Evolutionary conservation across 1,284 basidiomycete species (phyloP).

Genomic region (Ceratorhiza oryzae-sativae): DNA sequence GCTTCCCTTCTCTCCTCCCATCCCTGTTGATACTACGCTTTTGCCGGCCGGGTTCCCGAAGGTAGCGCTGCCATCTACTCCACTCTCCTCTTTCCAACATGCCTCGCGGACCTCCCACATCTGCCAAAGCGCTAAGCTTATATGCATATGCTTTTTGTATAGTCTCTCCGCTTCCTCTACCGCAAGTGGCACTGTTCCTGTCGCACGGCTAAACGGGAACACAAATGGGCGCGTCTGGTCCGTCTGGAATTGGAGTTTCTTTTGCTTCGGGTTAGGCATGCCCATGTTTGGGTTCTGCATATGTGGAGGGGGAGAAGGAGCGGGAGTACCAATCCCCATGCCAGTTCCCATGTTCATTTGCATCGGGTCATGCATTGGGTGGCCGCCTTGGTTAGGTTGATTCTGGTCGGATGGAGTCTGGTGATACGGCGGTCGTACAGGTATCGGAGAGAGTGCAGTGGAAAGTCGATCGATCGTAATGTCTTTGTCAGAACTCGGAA

Average conservation of each 20-base stretch:
- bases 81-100: conserved; percentile 92
- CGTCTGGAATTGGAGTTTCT: conserved; percentile 99
- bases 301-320: conserved; percentile 84
- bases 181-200: conserved; percentile 78
- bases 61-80: conserved; percentile 64
- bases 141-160: conserved; percentile 89
- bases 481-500: conserved; percentile 49
- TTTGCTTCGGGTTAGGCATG: conserved; percentile 71
- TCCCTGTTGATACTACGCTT: conserved; percentile 38
- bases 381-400: conserved; percentile 53
- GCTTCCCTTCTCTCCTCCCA: conserved; percentile 46
- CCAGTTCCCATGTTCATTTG: conserved; percentile 41
- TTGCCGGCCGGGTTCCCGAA: conserved; percentile 48
- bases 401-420: conserved; percentile 64
- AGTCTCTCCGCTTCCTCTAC: conserved; percentile 95
- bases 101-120: conserved; percentile 96
- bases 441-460: conserved; percentile 89
- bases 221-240: conserved; percentile 95
- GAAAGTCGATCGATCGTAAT: conserved; percentile 69
- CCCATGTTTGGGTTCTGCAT: conserved; percentile 25
- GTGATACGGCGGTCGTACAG: conserved; percentile 91
- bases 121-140: conserved; percentile 88
- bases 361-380: conserved; percentile 56
- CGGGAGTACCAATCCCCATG: conserved; percentile 71
- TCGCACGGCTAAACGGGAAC: conserved; percentile 85